These are phyloP conservation scores for Irpex sp. DNA, from an alignment of 1,284 basidiomycete genomes.

Conservation along the genomic window DNA sequence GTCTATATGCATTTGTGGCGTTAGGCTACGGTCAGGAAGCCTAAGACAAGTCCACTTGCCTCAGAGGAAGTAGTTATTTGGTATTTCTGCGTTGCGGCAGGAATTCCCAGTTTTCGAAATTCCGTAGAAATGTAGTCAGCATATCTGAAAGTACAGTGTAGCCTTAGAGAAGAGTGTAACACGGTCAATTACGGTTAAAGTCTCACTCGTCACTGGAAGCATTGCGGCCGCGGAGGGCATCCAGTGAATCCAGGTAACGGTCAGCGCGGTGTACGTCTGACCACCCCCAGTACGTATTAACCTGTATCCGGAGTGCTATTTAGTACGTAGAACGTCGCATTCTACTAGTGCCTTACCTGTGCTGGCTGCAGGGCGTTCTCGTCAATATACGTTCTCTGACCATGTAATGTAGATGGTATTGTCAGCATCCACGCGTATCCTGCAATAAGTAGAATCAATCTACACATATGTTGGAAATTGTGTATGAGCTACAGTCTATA, in stretches of 20 bases:
- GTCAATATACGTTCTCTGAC: conserved; percentile 77
- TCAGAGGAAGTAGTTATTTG: conserved; percentile 44
- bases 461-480: conserved; percentile 21
- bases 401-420: conserved; percentile 65
- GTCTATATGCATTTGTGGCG: conserved; percentile 26
- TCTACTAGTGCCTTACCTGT: conserved; percentile 49
- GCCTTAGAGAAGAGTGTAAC: neutral
- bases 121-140: conserved; percentile 54
- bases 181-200: conserved; percentile 1
- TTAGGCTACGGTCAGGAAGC: conserved; percentile 22
- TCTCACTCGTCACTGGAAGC: conserved; percentile 69
- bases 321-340: neutral
- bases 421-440: conserved; percentile 76
- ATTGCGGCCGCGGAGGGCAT: conserved; percentile 59
- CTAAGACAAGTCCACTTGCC: conserved; percentile 31
- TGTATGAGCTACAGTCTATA: neutral
- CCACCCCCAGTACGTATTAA: conserved; percentile 88
- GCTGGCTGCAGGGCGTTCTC: conserved; percentile 92
- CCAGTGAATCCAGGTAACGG: conserved; percentile 65
- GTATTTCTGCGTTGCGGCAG: conserved; percentile 68
- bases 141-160: conserved; percentile 42
- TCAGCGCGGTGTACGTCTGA: conserved; percentile 84
- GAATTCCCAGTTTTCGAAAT: conserved; percentile 68
- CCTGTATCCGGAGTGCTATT: conserved; percentile 40
- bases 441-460: conserved; percentile 50